A percentile compares a stretch with the other conserved stretches of the same genome.
Conservation (phyloP, 495 filamentous ascomycete genomes). For the Penicillium argentinense region DNA sequence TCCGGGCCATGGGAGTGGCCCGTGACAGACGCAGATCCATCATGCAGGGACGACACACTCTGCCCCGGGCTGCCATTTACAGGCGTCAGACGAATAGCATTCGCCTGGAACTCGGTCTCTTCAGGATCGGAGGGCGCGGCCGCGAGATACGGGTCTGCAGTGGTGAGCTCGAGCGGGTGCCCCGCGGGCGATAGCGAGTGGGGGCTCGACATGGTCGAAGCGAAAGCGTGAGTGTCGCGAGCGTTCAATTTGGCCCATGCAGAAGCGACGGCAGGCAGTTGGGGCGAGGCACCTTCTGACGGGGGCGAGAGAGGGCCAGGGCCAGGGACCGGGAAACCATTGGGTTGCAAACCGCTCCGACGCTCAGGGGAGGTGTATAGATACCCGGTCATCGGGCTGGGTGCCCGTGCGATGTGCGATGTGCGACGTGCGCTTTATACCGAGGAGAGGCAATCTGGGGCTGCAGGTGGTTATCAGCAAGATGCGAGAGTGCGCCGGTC, state of each 20-base stretch:
- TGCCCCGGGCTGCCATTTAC: constrained; percentile 20
- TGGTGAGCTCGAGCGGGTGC: constrained; percentile 19
- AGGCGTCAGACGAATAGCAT: constrained; percentile 37
- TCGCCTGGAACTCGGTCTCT: constrained; percentile 36
- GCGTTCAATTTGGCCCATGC: constrained; percentile 11
- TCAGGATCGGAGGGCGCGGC: constrained; percentile 42
- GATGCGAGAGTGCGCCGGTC: too few species aligned
- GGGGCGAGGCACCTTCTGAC: constrained; percentile 14
- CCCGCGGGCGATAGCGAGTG: constrained; percentile 21
- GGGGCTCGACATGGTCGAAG: constrained; percentile 28
- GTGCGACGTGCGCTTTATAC: too few species aligned
- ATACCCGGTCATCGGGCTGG: constrained; percentile 16
- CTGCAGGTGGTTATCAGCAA: too few species aligned
- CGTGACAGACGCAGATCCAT: constrained; percentile 7
- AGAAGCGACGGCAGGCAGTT: constrained; percentile 5
- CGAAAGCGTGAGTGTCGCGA: not conserved
- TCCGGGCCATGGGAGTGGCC: constrained; percentile 13
- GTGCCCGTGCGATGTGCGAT: too few species aligned
- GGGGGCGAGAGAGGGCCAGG: constrained; percentile 20
- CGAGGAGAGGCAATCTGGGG: too few species aligned
- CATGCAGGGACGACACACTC: constrained; percentile 14
- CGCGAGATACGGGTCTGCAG: constrained; percentile 41
- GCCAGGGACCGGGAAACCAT: constrained; percentile 17
- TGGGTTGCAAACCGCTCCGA: constrained; percentile 8
- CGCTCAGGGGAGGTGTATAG: constrained; percentile 15